Conservation (phyloP, 2,329 filamentous ascomycete genomes). For the Basipetospora chlamydospora region DNA sequence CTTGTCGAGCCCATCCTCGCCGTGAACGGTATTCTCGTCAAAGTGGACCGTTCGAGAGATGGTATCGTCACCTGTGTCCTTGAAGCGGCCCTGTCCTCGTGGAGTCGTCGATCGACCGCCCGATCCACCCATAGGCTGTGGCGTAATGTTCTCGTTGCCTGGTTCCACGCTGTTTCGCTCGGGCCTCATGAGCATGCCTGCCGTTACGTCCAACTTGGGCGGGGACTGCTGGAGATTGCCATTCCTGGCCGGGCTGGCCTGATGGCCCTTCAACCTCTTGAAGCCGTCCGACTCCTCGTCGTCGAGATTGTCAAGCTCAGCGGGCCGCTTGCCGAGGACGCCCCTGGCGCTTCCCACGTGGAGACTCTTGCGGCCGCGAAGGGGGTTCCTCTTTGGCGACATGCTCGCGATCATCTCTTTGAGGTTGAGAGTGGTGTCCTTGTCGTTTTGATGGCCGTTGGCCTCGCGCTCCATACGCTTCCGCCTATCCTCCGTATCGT, state of each 20-base stretch:
- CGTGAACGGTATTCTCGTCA: slow-evolving; percentile 23
- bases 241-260: slow-evolving; percentile 65
- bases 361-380: slow-evolving; percentile 60
- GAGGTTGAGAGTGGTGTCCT: slow-evolving; percentile 50
- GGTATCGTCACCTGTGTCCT: slow-evolving; percentile 30
- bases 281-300: slow-evolving; percentile 44
- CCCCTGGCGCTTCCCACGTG: slow-evolving; percentile 62
- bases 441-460: slow-evolving; percentile 17
- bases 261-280: slow-evolving; percentile 57
- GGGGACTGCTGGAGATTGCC: slow-evolving; percentile 55
- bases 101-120: slow-evolving; percentile 37
- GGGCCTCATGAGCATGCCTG: slow-evolving; percentile 42
- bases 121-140: slow-evolving; percentile 3
- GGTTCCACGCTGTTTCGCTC: slow-evolving; percentile 31
- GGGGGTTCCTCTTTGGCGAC: slow-evolving; percentile 56
- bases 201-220: slow-evolving; percentile 49
- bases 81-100: slow-evolving; percentile 39
- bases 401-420: slow-evolving; percentile 66
- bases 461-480: slow-evolving; percentile 38
- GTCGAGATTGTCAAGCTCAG: slow-evolving; percentile 50
- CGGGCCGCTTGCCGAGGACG: slow-evolving; percentile 58
- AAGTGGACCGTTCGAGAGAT: slow-evolving; percentile 29
- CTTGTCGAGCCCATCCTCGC: slow-evolving; percentile 30
- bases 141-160: slow-evolving; percentile 20
- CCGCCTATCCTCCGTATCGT: slow-evolving; percentile 45